phyloP scores from a whole-genome alignment of 768 basidiomycete genomes.

The Nidularia pulvinata region DNA sequence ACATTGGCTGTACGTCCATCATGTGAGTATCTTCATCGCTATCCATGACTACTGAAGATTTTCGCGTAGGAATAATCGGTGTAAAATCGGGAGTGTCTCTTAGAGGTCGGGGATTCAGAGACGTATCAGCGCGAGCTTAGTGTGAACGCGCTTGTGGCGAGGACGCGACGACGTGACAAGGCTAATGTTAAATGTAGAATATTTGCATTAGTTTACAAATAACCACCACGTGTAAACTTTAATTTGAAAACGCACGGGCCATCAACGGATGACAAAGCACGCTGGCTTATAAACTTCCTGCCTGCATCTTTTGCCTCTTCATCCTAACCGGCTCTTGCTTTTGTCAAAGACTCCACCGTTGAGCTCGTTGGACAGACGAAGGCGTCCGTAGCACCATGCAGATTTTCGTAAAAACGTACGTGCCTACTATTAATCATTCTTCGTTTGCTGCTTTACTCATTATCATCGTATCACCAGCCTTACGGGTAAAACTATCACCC shows the following conservation, averaged over 20 bases:
- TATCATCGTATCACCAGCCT: too few species aligned
- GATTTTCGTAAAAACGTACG: slow-evolving; percentile 99
- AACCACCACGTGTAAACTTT: slow-evolving; percentile 20
- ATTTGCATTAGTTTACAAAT: slow-evolving; percentile 8
- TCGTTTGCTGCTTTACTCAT: too few species aligned
- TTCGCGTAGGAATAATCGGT: too few species aligned
- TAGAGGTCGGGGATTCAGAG: not conserved
- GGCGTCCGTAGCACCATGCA: slow-evolving; percentile 86
- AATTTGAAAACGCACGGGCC: slow-evolving; percentile 33
- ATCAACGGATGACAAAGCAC: slow-evolving; percentile 42
- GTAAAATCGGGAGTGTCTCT: slow-evolving; percentile 5
- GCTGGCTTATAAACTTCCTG: slow-evolving; percentile 16
- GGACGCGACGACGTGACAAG: slow-evolving; percentile 9
- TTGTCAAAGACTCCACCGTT: slow-evolving; percentile 90
- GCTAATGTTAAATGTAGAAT: too few species aligned
- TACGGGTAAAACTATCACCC: slow-evolving; percentile 98
- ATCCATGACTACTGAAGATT: too few species aligned
- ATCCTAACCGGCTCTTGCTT: slow-evolving; percentile 40
- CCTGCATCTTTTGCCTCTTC: slow-evolving; percentile 11
- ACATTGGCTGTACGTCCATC: slow-evolving; percentile 42
- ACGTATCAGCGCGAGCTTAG: slow-evolving; percentile 1
- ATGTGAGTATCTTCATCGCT: slow-evolving; percentile 57
- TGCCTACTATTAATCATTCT: too few species aligned
- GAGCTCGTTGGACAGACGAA: slow-evolving; percentile 86
- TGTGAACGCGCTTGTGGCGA: slow-evolving; percentile 2